Percentiles rank a stretch among this genome's conserved stretches.
These are phyloP conservation scores for Diophrys sp. DNA, from an alignment of 73 alveolate genomes.

Conservation along the genomic window DNA sequence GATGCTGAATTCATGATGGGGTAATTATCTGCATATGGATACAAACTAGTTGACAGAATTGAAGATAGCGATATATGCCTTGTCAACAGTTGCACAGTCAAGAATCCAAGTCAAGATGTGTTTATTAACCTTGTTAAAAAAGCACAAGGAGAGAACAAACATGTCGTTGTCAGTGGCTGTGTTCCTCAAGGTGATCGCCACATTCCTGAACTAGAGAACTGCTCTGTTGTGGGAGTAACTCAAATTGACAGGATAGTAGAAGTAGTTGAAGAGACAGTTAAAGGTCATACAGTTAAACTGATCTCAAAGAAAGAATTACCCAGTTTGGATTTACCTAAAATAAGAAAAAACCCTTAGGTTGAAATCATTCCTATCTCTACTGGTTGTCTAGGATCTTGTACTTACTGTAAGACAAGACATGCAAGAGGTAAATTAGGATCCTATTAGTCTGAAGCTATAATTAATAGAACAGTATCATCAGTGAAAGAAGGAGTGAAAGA, in stretches of 20 bases:
- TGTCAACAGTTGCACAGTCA: constrained; percentile 94
- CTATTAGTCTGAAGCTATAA: constrained; percentile 79
- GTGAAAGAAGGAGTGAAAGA: constrained; percentile 90
- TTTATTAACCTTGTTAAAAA: constrained; percentile 52
- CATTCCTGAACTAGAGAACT: constrained; percentile 77
- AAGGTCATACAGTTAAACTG: constrained; percentile 86
- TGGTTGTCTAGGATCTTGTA: constrained; percentile 95
- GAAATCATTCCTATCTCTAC: constrained; percentile 93
- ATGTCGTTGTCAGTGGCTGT: constrained; percentile 78
- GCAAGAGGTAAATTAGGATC: constrained; percentile 94
- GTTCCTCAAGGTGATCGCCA: constrained; percentile 79
- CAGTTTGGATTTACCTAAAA: constrained; percentile 87
- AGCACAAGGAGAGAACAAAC: constrained; percentile 57
- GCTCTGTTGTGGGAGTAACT: constrained; percentile 90
- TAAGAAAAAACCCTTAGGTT: constrained; percentile 78
- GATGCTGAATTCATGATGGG: constrained; percentile 97
- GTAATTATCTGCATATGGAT: constrained; percentile 81
- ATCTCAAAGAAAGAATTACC: constrained; percentile 89
- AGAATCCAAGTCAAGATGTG: constrained; percentile 90
- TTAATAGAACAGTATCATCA: constrained; percentile 82
- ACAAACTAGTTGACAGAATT: constrained; percentile 82
- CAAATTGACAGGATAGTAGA: constrained; percentile 93
- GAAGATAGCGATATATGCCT: constrained; percentile 83
- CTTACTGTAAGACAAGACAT: constrained; percentile 94
- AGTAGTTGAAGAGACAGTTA: constrained; percentile 91